A percentile compares a stretch with the other conserved stretches of the same genome.
phyloP scores from a whole-genome alignment of 2,329 filamentous ascomycete genomes.

The Parascedosporium putredinis region DNA sequence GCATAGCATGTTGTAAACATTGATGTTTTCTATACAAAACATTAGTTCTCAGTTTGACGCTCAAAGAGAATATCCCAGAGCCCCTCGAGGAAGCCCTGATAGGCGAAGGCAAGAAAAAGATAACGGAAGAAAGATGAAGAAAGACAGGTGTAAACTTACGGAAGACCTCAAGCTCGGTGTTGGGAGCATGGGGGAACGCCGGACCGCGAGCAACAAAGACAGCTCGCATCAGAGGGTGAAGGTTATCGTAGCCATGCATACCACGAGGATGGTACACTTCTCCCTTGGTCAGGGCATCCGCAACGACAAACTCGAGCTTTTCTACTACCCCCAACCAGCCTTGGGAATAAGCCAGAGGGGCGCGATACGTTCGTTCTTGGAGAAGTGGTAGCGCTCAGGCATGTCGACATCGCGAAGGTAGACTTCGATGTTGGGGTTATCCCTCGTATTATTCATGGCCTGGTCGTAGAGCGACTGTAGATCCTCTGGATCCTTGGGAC shows the following conservation, averaged over 20 bases:
- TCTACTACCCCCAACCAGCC: constrained; percentile 83
- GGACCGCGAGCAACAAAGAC: constrained; percentile 90
- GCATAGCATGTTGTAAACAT: constrained; percentile 91
- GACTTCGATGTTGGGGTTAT: constrained; percentile 66
- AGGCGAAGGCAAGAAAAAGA: too few relatives aligned
- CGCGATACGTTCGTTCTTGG: constrained; percentile 77
- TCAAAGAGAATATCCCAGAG: too few relatives aligned
- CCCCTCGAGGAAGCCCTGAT: too few relatives aligned
- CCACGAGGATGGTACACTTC: constrained; percentile 67
- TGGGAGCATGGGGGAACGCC: constrained; percentile 77
- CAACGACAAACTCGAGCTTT: constrained; percentile 66
- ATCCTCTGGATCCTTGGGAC: constrained; percentile 61
- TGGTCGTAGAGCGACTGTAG: constrained; percentile 56
- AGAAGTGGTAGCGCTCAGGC: constrained; percentile 89
- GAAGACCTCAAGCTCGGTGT: constrained; percentile 70
- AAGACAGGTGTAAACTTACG: constrained; percentile 47
- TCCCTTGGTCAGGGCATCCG: constrained; percentile 52
- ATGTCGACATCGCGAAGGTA: constrained; percentile 81
- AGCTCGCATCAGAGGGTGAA: constrained; percentile 89
- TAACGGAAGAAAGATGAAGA: too few relatives aligned
- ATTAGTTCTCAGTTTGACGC: background rate
- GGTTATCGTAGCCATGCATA: constrained; percentile 89
- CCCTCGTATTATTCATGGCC: constrained; percentile 20
- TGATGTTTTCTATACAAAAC: constrained; percentile 62
- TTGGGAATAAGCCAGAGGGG: constrained; percentile 91